Percentiles rank a stretch among this genome's conserved stretches.
phyloP scores from a whole-genome alignment of 495 filamentous ascomycete species.

The Pyronema domesticum region DNA sequence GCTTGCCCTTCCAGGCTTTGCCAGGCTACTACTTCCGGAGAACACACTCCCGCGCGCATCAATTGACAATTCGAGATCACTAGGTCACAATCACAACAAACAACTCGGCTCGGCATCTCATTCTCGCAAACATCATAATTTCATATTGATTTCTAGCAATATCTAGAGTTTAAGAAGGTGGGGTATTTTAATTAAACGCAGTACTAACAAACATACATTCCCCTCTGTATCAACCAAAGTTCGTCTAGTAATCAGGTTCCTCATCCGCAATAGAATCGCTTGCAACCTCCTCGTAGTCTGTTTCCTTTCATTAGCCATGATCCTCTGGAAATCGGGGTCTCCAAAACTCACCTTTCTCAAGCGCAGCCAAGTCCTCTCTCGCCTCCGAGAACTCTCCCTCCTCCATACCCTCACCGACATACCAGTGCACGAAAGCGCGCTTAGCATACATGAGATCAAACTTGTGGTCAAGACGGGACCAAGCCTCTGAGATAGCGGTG shows the following conservation, averaged over 20 bases:
- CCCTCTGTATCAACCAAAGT: too few relatives aligned
- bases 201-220: too few relatives aligned
- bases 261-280: slow-evolving; percentile 44
- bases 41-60: too few relatives aligned
- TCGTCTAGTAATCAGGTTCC: slow-evolving; percentile 50
- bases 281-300: slow-evolving; percentile 86
- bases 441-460: slow-evolving; percentile 99
- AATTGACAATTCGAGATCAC: too few relatives aligned
- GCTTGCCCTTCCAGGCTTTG: too few relatives aligned
- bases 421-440: slow-evolving; percentile 99
- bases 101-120: too few relatives aligned
- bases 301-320: slow-evolving; percentile 31
- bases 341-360: slow-evolving; percentile 27
- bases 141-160: too few relatives aligned
- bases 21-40: too few relatives aligned
- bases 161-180: too few relatives aligned
- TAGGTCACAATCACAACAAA: too few relatives aligned
- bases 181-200: too few relatives aligned
- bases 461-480: slow-evolving; percentile 92
- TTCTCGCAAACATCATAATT: too few relatives aligned
- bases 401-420: slow-evolving; percentile 99
- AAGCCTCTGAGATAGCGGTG: slow-evolving; percentile 95
- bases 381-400: slow-evolving; percentile 99
- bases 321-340: not conserved
- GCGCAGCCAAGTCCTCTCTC: slow-evolving; percentile 89